Conservation (phyloP, 2,329 filamentous ascomycete genomes). For the Periconia sp. region DNA sequence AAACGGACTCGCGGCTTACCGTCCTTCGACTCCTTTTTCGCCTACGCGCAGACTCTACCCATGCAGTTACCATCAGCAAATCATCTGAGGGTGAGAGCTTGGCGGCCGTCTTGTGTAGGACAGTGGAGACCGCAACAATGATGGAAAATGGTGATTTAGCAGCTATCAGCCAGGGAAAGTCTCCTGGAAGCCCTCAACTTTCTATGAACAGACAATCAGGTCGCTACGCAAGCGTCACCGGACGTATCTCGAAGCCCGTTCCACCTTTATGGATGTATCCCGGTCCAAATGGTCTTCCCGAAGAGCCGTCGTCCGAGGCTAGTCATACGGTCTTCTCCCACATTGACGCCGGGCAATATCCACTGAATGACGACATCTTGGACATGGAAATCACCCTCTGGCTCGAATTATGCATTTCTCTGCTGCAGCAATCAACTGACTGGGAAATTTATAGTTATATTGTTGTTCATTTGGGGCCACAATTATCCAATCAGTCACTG, state of each 20-base stretch:
- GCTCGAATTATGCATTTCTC: conserved; percentile 74
- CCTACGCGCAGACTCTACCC: conserved; percentile 77
- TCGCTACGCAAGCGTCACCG: conserved; percentile 23
- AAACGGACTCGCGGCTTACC: conserved; percentile 41
- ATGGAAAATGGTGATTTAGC: conserved; percentile 47
- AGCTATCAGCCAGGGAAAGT: conserved; percentile 27
- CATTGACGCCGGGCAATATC: conserved; percentile 40
- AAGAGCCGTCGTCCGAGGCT: conserved; percentile 51
- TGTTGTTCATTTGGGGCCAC: conserved; percentile 80
- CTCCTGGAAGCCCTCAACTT: conserved; percentile 33
- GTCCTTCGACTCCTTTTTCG: conserved; percentile 64
- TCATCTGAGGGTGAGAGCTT: conserved; percentile 73
- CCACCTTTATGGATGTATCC: conserved; percentile 60
- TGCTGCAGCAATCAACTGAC: conserved; percentile 74
- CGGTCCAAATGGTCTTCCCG: conserved; percentile 56
- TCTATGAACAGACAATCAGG: conserved; percentile 33
- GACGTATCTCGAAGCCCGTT: conserved; percentile 36
- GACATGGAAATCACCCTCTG: conserved; percentile 59
- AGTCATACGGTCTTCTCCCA: conserved; percentile 57
- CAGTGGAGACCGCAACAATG: conserved; percentile 53
- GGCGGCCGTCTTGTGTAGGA: conserved; percentile 71
- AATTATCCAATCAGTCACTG: conserved; percentile 85
- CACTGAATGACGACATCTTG: conserved; percentile 40
- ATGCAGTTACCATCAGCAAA: conserved; percentile 71
- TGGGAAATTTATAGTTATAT: conserved; percentile 95